Base-by-base conservation (phyloP, 73 alveolate species). In the Paramecium sexaurelia region DNA sequence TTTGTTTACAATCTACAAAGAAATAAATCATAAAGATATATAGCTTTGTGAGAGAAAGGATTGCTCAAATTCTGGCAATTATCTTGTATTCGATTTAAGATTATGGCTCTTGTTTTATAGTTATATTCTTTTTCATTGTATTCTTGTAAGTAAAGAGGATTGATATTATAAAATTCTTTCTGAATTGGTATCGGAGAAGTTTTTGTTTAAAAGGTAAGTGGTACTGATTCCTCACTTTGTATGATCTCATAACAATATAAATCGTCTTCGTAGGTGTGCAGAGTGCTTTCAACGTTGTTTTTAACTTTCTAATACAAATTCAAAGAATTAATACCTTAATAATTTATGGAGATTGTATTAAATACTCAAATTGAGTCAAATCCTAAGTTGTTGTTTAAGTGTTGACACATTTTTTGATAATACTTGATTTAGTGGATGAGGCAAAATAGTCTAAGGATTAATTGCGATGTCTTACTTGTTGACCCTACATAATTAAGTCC, bases 71-170 rank as follows among this genome's bases (percentile, higher is more conserved):
- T 32, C 9, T 61, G 24, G n/a, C 83, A 61, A 61, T 61, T 61
- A 61, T 61, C 83, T 32, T 61, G 26, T 7, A 61, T 61, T 61
- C 83, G 19, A 61, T 61, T 61, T 11, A 61, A 61, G 19, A 61
- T 61, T 5, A 61, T 61, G 26, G 83, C 83, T 24, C 83, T 61
- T 13, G 83, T 61, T 32, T 61, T 61, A 29, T 13, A 61, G 43
- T 61, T 61, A 32, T 61, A 61, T 61, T 61, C 83, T 32, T 61
- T 61, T 11, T 61, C 83, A 26, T 61, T 61, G 43, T 61, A 61
- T 32, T 61, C 83, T 29, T 1, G 3, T 24, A 61, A 26, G 43
- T 61, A 61, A 0, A 29, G 39, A 1, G 83, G 43, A 61, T 61
- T 61, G 43, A 61, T 61, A 61, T 61, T 26, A 11, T 61, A 61